phyloP scores from a whole-genome alignment of 2,329 filamentous ascomycete species.

The Curvularia lunata region DNA sequence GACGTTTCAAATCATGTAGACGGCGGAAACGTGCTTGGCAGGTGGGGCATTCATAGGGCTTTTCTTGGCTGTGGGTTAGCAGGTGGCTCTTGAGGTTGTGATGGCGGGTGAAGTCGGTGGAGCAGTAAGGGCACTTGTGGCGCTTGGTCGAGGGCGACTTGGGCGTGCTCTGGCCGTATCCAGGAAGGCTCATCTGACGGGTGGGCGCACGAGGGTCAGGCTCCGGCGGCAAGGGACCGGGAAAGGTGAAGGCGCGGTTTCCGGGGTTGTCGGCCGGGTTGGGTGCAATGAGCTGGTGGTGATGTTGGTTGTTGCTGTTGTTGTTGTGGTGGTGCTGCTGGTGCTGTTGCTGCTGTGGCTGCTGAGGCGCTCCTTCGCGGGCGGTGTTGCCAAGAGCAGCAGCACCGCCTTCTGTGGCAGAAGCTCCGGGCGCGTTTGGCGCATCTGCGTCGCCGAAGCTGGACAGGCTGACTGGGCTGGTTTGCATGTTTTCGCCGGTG shows the following conservation, averaged over 20 bases:
- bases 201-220: slow-evolving; percentile 58
- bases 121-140: slow-evolving; percentile 95
- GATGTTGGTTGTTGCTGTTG: slow-evolving; percentile 27
- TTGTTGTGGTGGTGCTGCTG: slow-evolving; percentile 25
- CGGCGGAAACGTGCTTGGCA: slow-evolving; percentile 92
- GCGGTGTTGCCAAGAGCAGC: slow-evolving; percentile 53
- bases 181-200: slow-evolving; percentile 66
- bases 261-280: slow-evolving; percentile 46
- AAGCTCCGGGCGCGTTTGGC: slow-evolving; percentile 54
- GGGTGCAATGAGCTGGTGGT: slow-evolving; percentile 45
- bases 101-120: slow-evolving; percentile 94
- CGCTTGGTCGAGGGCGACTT: slow-evolving; percentile 82
- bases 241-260: slow-evolving; percentile 69
- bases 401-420: slow-evolving; percentile 59
- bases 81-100: slow-evolving; percentile 98
- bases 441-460: slow-evolving; percentile 62
- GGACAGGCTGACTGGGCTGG: slow-evolving; percentile 60
- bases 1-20: slow-evolving; percentile 92
- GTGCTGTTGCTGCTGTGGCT: slow-evolving; percentile 29
- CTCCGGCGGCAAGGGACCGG: slow-evolving; percentile 60
- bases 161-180: slow-evolving; percentile 62
- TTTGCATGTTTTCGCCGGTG: slow-evolving; percentile 56
- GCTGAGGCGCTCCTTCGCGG: slow-evolving; percentile 48
- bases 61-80: slow-evolving; percentile 97
- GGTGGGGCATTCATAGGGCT: slow-evolving; percentile 92